These are phyloP conservation scores for Pseudogymnoascus sp. DNA, from an alignment of 2,329 filamentous ascomycete genomes.

Conservation along the genomic window DNA sequence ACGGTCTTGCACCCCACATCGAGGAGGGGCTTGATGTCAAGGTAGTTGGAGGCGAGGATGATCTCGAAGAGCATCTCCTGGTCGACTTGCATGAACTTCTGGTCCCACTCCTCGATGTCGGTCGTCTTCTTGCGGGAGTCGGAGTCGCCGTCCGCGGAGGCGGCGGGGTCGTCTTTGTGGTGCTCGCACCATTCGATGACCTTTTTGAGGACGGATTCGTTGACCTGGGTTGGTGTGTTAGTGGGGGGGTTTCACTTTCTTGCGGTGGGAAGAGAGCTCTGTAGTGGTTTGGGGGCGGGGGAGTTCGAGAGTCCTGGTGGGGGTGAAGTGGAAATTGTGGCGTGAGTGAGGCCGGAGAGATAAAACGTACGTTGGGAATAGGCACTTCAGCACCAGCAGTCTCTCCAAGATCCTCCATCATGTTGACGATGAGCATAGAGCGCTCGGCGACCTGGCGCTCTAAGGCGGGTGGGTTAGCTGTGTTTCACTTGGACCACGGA, in stretches of 20 bases:
- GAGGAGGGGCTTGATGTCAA: conserved; percentile 96
- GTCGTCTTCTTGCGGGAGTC: conserved; percentile 97
- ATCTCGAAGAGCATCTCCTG: conserved; percentile 99
- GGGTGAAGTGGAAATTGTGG: neutral
- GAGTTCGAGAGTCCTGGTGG: conserved; percentile 11
- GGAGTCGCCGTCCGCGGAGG: conserved; percentile 77
- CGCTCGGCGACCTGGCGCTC: conserved; percentile 83
- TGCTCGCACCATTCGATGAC: conserved; percentile 98
- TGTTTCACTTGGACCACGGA: too few species aligned
- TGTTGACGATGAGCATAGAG: conserved; percentile 94
- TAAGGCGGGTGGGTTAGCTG: conserved; percentile 28
- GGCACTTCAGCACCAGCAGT: conserved; percentile 53
- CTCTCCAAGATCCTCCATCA: conserved; percentile 88
- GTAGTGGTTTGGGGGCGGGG: conserved; percentile 6
- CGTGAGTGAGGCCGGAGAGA: conserved; percentile 9
- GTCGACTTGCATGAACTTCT: conserved; percentile 99
- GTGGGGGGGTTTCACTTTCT: neutral
- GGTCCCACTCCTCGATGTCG: conserved; percentile 99
- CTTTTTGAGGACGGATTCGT: conserved; percentile 88
- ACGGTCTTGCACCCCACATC: conserved; percentile 99
- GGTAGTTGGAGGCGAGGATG: conserved; percentile 95
- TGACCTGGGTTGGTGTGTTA: conserved; percentile 51
- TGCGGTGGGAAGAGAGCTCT: neutral
- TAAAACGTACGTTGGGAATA: conserved; percentile 65
- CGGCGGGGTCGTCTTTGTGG: conserved; percentile 83